Conservation (phyloP, 495 filamentous ascomycete species). For the Articulospora tetracladia region DNA sequence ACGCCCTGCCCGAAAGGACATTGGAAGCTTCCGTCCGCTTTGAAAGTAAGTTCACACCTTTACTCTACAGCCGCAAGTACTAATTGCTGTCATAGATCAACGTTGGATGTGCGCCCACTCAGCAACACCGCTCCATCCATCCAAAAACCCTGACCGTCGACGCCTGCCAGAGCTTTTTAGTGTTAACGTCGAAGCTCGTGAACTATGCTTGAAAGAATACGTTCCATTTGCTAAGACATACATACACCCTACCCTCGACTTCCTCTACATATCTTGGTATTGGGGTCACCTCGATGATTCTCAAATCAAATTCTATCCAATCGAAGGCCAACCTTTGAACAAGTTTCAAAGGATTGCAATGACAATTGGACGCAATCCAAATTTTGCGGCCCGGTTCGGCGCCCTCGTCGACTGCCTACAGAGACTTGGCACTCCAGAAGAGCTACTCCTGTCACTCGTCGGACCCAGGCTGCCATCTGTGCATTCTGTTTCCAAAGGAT, state of each 20-base stretch:
- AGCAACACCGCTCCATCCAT: not conserved
- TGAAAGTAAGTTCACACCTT: not conserved
- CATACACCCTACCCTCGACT: conserved; percentile 12
- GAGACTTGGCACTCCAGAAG: conserved; percentile 4
- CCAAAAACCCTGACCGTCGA: not conserved
- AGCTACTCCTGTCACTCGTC: conserved; percentile 4
- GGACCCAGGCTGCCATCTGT: not conserved
- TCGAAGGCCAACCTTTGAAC: not conserved
- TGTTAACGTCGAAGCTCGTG: conserved; percentile 10
- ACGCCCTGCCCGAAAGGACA: not conserved
- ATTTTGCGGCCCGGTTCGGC: conserved; percentile 6
- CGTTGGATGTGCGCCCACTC: not conserved
- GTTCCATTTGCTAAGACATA: conserved; percentile 11
- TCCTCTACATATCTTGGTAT: conserved; percentile 14
- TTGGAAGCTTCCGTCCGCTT: conserved; percentile 2
- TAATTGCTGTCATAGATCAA: not conserved
- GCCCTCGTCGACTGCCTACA: conserved; percentile 2
- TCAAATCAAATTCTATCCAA: not conserved
- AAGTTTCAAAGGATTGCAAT: conserved; percentile 12
- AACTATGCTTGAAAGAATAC: conserved; percentile 11
- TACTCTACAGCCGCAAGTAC: not conserved
- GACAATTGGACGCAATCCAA: conserved; percentile 5
- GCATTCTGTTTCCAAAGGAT: not conserved
- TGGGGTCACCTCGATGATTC: not conserved
- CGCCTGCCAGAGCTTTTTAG: conserved; percentile 9